These are phyloP conservation scores for Boletus speciosus DNA, from an alignment of 768 basidiomycete genomes.

Conservation along the genomic window DNA sequence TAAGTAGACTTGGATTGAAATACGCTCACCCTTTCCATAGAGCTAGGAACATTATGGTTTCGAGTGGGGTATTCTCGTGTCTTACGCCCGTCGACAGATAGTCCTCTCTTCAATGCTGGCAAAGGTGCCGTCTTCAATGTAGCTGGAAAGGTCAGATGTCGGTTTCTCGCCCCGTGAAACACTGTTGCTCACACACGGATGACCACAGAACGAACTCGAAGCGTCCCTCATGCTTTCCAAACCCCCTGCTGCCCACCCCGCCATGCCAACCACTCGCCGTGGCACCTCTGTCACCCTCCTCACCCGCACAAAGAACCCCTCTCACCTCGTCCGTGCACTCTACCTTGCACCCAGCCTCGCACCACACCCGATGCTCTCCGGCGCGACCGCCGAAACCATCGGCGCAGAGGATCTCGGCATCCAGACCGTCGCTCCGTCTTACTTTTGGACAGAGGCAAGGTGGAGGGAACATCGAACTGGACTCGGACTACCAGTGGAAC, in stretches of 20 bases:
- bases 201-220: constrained; percentile 72
- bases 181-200: not conserved
- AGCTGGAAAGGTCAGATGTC: constrained; percentile 62
- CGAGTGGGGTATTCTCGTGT: not conserved
- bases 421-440: constrained; percentile 64
- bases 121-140: constrained; percentile 83
- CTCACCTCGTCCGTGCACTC: constrained; percentile 61
- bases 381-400: constrained; percentile 56
- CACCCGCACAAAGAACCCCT: constrained; percentile 68
- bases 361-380: constrained; percentile 72
- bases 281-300: constrained; percentile 65
- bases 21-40: not conserved
- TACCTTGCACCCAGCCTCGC: constrained; percentile 63
- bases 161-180: not conserved
- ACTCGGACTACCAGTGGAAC: constrained; percentile 69
- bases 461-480: constrained; percentile 78
- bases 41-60: not conserved
- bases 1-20: constrained; percentile 19
- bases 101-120: constrained; percentile 73
- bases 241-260: constrained; percentile 63
- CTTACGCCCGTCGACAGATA: constrained; percentile 43
- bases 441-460: constrained; percentile 71
- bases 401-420: constrained; percentile 50
- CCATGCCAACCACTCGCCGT: constrained; percentile 56
- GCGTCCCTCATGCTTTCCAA: constrained; percentile 77